These are phyloP conservation scores for Camellia lanceoleosa DNA, from an alignment of 148 eudicot species.

Conservation along the genomic window DNA sequence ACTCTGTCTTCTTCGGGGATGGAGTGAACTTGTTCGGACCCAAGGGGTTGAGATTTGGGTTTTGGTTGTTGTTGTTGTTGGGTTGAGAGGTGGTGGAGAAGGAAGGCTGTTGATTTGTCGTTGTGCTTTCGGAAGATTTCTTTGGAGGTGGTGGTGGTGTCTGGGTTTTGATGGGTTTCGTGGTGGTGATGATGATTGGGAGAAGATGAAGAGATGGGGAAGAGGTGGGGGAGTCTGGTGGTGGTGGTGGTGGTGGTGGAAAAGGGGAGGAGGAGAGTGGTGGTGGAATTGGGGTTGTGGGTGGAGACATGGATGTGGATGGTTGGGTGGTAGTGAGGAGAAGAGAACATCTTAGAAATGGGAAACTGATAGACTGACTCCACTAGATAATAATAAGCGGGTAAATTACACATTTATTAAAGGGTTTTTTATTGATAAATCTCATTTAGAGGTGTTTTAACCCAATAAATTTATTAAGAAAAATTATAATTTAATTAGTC, in stretches of 20 bases:
- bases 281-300: conserved; percentile 19
- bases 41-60: neutral
- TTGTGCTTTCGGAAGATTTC: conserved; percentile 59
- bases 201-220: conserved; percentile 13
- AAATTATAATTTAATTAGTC: no score
- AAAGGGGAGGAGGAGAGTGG: conserved; percentile 16
- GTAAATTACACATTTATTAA: no score
- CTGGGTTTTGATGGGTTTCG: conserved; percentile 23
- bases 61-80: neutral
- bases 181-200: conserved; percentile 10
- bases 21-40: conserved; percentile 12
- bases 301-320: conserved; percentile 19
- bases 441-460: no score
- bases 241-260: conserved; percentile 17
- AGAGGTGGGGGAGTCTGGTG: conserved; percentile 16
- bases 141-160: conserved; percentile 19
- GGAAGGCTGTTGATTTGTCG: conserved; percentile 51
- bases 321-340: conserved; percentile 29
- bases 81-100: conserved; percentile 36
- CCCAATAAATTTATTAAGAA: no score
- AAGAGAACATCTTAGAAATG: conserved; percentile 20
- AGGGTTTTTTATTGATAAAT: no score
- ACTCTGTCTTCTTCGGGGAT: conserved; percentile 36
- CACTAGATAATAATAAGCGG: no score
- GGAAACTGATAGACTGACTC: neutral